These are phyloP conservation scores for Gastrodia elata DNA, from an alignment of 106 monocot species.

Conservation along the genomic window DNA sequence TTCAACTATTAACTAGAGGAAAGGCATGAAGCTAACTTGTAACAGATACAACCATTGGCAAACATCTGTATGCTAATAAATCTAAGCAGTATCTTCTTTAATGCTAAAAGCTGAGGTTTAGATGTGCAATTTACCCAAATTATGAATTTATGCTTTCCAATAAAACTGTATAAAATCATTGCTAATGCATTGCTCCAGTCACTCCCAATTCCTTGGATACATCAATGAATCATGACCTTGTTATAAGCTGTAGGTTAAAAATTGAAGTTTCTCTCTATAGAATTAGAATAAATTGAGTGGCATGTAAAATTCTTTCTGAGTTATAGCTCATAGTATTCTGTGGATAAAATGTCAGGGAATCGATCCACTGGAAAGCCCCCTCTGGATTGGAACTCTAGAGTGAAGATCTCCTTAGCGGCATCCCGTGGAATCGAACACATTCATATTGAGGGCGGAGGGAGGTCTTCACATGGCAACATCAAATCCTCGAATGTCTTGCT, in stretches of 20 bases:
- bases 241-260: too few species aligned
- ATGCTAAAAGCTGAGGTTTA: not conserved
- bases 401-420: conserved; percentile 40
- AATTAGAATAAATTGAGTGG: not conserved
- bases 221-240: too few species aligned
- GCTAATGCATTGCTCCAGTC: not conserved
- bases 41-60: not conserved
- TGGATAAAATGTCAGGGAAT: conserved; percentile 28
- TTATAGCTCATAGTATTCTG: not conserved
- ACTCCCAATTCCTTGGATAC: too few species aligned
- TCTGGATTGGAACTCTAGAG: conserved; percentile 41
- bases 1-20: not conserved
- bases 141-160: not conserved
- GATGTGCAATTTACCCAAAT: not conserved
- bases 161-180: not conserved
- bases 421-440: conserved; percentile 49
- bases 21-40: not conserved
- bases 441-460: conserved; percentile 34
- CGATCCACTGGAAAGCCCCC: conserved; percentile 23
- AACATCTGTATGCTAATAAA: not conserved
- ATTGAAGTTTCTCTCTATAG: too few species aligned
- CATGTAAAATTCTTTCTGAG: not conserved
- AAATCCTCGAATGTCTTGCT: conserved; percentile 51
- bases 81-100: not conserved
- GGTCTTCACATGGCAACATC: conserved; percentile 55